Percentiles rank a stretch among this genome's conserved stretches.
These are phyloP conservation scores for Carex littledalei DNA, from an alignment of 176 grass and related monocot genomes.

Conservation along the genomic window DNA sequence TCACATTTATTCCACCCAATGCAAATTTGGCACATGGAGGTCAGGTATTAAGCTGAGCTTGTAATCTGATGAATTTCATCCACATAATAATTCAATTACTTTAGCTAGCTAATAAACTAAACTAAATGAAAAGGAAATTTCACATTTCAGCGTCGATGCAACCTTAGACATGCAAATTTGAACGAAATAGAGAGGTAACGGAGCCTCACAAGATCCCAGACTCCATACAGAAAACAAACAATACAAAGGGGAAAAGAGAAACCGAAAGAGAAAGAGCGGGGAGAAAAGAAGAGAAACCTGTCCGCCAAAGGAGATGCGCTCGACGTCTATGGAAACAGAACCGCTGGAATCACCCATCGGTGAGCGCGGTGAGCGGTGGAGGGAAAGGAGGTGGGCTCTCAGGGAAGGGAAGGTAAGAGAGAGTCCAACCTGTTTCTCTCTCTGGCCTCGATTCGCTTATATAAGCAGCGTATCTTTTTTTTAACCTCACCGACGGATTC, in stretches of 20 bases:
- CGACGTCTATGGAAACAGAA: constrained; percentile 78
- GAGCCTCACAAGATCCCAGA: constrained; percentile 2
- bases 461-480: constrained; percentile 6
- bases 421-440: constrained; percentile 16
- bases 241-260: neutral
- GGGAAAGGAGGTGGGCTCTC: constrained; percentile 8
- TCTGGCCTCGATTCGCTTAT: constrained; percentile 1
- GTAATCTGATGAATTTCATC: neutral
- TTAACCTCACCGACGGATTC: constrained; percentile 23
- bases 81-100: neutral
- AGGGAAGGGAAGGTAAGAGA: neutral
- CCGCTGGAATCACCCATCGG: constrained; percentile 86
- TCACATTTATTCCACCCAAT: neutral
- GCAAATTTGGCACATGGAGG: neutral
- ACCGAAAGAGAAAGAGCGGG: neutral
- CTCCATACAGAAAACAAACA: neutral
- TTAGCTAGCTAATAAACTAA: neutral
- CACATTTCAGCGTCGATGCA: neutral
- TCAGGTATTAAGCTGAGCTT: neutral
- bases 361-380: neutral
- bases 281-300: constrained; percentile 37
- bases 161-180: neutral
- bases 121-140: neutral
- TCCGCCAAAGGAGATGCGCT: constrained; percentile 85
- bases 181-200: neutral